A percentile compares a stretch with the other conserved stretches of the same genome.
Evolutionary conservation across 2,329 filamentous ascomycete genomes (phyloP).

Genomic region (Fusarium tjaetaba): DNA sequence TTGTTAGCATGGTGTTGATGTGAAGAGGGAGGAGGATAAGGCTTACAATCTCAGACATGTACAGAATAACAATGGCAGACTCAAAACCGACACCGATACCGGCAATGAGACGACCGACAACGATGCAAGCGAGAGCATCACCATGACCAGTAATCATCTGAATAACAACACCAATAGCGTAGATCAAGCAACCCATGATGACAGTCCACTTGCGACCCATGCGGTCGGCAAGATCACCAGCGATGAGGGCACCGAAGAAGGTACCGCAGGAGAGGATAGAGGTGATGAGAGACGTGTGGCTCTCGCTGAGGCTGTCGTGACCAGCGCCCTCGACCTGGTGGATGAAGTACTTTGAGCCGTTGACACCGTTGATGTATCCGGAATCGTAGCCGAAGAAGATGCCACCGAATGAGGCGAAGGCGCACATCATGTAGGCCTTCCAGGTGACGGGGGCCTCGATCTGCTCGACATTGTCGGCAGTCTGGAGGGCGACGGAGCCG

Average conservation of each 20-base stretch:
- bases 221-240: constrained; percentile 79
- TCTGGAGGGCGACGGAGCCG: constrained; percentile 49
- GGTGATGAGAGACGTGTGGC: constrained; percentile 68
- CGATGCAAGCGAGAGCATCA: constrained; percentile 33
- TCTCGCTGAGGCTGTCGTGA: constrained; percentile 49
- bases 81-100: constrained; percentile 38
- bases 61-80: constrained; percentile 39
- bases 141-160: constrained; percentile 38
- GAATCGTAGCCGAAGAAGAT: constrained; percentile 85
- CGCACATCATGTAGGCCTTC: constrained; percentile 75
- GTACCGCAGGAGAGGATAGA: constrained; percentile 82
- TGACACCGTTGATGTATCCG: constrained; percentile 76
- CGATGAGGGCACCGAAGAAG: constrained; percentile 81
- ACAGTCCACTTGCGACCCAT: constrained; percentile 79
- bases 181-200: constrained; percentile 76
- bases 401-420: constrained; percentile 76
- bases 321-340: constrained; percentile 58
- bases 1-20: constrained; percentile 1
- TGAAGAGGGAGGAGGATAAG: too few species aligned
- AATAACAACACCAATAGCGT: constrained; percentile 70
- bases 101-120: constrained; percentile 37
- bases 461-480: constrained; percentile 63
- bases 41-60: constrained; percentile 38
- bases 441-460: constrained; percentile 75
- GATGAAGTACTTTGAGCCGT: constrained; percentile 63